Evolutionary conservation across 2,329 filamentous ascomycete species (phyloP).

Genomic region (Xylaria multiplex): DNA sequence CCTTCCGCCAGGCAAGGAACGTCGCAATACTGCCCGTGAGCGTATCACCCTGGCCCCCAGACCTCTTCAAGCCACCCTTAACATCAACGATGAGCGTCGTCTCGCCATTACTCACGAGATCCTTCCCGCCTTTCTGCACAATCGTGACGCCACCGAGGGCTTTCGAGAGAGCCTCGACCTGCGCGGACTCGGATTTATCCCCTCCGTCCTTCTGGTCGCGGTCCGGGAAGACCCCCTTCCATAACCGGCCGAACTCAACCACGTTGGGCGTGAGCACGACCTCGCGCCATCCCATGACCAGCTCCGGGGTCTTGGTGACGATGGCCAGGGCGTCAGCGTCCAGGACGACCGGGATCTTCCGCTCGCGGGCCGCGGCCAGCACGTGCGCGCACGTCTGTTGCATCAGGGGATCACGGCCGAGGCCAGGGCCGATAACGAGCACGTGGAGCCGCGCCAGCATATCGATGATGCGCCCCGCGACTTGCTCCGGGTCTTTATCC

Average conservation of each 20-base stretch:
- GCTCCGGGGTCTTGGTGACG: conserved; percentile 76
- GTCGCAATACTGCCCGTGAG: conserved; percentile 90
- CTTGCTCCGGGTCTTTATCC: conserved; percentile 66
- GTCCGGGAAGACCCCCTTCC: conserved; percentile 73
- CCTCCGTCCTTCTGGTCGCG: conserved; percentile 27
- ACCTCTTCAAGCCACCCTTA: conserved; percentile 85
- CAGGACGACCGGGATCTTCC: conserved; percentile 81
- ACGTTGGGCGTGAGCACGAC: conserved; percentile 95
- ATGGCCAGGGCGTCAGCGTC: conserved; percentile 90
- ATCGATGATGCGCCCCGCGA: conserved; percentile 75
- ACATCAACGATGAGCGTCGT: conserved; percentile 81
- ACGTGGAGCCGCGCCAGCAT: conserved; percentile 91
- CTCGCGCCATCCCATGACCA: conserved; percentile 82
- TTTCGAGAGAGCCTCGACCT: conserved; percentile 73
- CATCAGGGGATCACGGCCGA: conserved; percentile 90
- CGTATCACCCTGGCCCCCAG: conserved; percentile 95
- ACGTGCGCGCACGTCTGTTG: conserved; percentile 84
- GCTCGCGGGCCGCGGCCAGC: conserved; percentile 78
- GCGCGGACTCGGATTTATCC: conserved; percentile 51
- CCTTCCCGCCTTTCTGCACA: conserved; percentile 85
- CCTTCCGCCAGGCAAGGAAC: conserved; percentile 85
- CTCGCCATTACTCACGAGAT: conserved; percentile 84
- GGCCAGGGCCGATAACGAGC: conserved; percentile 89
- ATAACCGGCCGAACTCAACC: conserved; percentile 87
- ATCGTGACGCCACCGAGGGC: conserved; percentile 89